Base-by-base conservation (phyloP, 2,329 filamentous ascomycete species). In the Nemania sp. region DNA sequence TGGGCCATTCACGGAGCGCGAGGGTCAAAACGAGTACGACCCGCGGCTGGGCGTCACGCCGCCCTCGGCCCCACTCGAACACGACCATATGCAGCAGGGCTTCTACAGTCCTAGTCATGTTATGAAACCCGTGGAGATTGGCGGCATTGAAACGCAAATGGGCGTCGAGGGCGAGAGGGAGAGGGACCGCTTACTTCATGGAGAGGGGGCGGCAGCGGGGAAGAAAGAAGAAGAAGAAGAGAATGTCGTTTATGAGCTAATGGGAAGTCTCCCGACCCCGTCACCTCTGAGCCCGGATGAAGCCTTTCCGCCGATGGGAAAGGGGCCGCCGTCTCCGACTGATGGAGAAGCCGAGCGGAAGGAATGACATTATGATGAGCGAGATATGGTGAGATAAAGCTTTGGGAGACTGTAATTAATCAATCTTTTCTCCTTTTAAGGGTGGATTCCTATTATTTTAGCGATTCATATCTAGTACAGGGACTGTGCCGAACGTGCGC, bases 1-100 rank as follows among this genome's bases (percentile, higher is more conserved):
- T 1, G 80, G 80, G 0, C 80, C 80, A 1, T 82, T 71, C 56
- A 77, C 77, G 2, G 74, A 75, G 28, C 51, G 31, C 6, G 61
- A 19, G 64, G 65, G 6, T 67, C 3, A 45, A 37, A 4, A 45
- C 43, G 4, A 44, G 15, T 2, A 51, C 56, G 2, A 9, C 56
- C 53, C 20, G 15, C 46, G 17, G 39, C 12, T 2, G 64, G 2
- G 48, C 61, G 26, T 61, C 57, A n/a, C 67, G 72, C 28, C 74
- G 31, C 28, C 28, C 28, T 31, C 28, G 5, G 8, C 5, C 28
- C n/a, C 11, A 12, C n/a, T 31, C 8, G 4, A 11, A 5, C 28
- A 34, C 36, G 37, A 15, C 3, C 11, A 31, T 9, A 31, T 31
- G 9, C 3, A 3, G 28, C 8, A n/a, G n/a, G 2, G 2, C 34